Base-by-base conservation (phyloP, 2,329 filamentous ascomycete species). In the Nothophaeocryptopus gaeumannii region DNA sequence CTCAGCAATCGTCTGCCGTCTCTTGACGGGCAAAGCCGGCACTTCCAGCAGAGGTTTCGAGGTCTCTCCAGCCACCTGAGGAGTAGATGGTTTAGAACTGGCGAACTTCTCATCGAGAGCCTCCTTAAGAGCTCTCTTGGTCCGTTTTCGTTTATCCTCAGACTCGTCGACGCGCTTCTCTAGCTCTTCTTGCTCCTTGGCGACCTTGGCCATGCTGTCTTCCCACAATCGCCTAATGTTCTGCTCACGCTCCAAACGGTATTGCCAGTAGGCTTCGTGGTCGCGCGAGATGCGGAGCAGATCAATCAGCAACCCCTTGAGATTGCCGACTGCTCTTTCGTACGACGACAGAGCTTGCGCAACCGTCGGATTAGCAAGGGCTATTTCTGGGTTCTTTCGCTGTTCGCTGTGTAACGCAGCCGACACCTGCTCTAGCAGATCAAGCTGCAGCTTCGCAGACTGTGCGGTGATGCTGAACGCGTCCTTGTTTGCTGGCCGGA, bases 161-260 rank as follows among this genome's bases (percentile, higher is more conserved):
- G 90, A 88, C 70, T 96, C 88, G 38, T 88, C 89, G 53, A 96
- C 88, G 50, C 85, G 86, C 32, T 83, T 88, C 67, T 97, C 89
- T 1, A 99, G 79, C 44, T 90, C 82, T 70, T 97, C 93, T 62
- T 99, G 93, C 68, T 99, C 93, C 48, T 83, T 84, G 13, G 91
- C 93, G n/a, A 99, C 87, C 62, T 91, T 85, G 8, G 93, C 90
- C 93, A 99, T 96, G 71, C 91, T 97, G 64, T 99, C 93, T 71
- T 99, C 93, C 93, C 93, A 99, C 83, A 99, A 88, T 52, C 88
- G 85, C 33, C 93, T 84, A 72, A 97, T 86, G 66, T 96, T 89
- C 37, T 85, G 85, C 72, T 99, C 93, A 46, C 90, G 85, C 60
- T 96, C 91, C 35, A 99, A 77, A 11, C 91, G 85, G 67, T 95